Base-by-base conservation (phyloP, 1,139 yeast genomes). In the Hansenula lynferdii region DNA sequence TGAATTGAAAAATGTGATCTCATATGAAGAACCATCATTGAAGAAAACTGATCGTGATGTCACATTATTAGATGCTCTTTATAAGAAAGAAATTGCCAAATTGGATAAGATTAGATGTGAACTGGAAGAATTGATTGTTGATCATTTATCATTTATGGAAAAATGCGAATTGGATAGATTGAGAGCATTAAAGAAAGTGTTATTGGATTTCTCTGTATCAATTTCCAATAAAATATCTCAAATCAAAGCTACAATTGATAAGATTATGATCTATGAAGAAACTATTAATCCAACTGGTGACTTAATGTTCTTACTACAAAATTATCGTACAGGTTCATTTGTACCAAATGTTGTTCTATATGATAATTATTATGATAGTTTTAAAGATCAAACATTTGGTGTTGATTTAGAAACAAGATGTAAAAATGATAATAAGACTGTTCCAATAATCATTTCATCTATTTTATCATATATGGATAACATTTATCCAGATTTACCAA, bases 111-210 rank as follows among this genome's bases (percentile, higher is more conserved):
- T 76, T 16, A 73, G 95, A 45, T 84, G 95, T 56, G 77, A 77
- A 37, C 69, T 85, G 40, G 96, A 87, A 60, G 95, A 85, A 54
- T 54, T 76, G 21, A 69, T 84, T 38, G 75, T 85, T 64, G 90
- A 82, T 49, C 94, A 85, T 54, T 68, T 83, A 41, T 65, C 80
- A 16, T 82, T 82, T 56, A 80, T 87, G 86, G 94, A 86, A 57
- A 75, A 82, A 48, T 85, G 95, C 62, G 96, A 87, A 62, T 61
- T 76, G 35, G 96, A 87, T 60, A 72, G 96, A 47, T 66, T 85
- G 43, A 72, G 75, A 49, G 94, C 94, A 0, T 64, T 86, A 44
- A 85, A 87, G 58, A 82, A 85, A 44, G 94, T 81, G 0, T 74
- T 85, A 21, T 71, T 79, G 45, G 96, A 86, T 56, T 84, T 84